phyloP scores from a whole-genome alignment of 2,329 filamentous ascomycete genomes.

The Corinectria fuckeliana region DNA sequence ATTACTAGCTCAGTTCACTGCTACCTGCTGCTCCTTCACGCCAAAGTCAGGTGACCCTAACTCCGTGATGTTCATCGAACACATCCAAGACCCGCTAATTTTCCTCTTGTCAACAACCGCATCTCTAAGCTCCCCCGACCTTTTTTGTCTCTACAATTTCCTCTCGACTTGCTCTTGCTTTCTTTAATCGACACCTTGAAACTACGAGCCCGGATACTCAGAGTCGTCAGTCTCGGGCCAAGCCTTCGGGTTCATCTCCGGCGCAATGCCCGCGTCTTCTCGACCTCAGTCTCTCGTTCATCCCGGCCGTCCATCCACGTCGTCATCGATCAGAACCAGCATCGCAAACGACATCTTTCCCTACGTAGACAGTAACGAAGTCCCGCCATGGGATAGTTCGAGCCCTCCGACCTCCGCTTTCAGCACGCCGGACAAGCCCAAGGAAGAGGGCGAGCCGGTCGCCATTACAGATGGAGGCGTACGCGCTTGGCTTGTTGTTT shows the following conservation, averaged over 20 bases:
- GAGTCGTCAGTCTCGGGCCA: background rate
- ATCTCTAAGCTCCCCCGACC: background rate
- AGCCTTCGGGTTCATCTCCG: background rate
- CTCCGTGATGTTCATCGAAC: background rate
- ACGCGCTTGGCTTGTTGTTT: constrained; percentile 42
- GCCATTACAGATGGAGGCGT: constrained; percentile 34
- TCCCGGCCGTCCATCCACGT: background rate
- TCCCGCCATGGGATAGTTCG: background rate
- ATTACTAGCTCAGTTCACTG: background rate
- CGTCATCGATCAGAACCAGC: background rate
- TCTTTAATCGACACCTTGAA: background rate
- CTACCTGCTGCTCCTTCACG: background rate
- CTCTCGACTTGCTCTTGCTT: background rate
- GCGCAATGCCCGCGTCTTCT: background rate
- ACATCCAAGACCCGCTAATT: background rate
- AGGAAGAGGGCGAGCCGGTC: background rate
- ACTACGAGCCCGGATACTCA: background rate
- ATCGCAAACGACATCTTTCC: background rate
- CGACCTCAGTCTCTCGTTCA: background rate
- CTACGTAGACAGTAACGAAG: background rate
- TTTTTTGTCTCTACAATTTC: background rate
- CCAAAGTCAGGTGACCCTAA: background rate
- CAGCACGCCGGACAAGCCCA: background rate
- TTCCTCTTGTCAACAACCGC: background rate
- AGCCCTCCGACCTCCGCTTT: background rate